A percentile compares a stretch with the other conserved stretches of the same genome.
These are phyloP conservation scores for Dendrobium huoshanense DNA, from an alignment of 106 monocot species.

Conservation along the genomic window DNA sequence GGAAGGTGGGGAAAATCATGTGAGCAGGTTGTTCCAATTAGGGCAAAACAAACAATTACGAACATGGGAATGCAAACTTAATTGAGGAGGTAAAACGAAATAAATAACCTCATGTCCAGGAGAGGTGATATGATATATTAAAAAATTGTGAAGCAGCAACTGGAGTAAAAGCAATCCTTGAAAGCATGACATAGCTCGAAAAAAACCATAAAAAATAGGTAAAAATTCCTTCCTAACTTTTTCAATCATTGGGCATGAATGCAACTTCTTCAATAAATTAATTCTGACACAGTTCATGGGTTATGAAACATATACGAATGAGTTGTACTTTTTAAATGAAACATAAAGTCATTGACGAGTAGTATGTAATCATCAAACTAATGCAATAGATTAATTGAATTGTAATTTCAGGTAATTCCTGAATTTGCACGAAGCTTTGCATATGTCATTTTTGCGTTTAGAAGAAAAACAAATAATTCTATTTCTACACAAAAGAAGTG, in stretches of 20 bases:
- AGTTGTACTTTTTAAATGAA: too few relatives aligned
- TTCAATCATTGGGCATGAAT: too few relatives aligned
- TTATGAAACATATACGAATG: too few relatives aligned
- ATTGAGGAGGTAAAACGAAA: conserved; percentile 9
- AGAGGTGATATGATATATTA: conserved; percentile 80
- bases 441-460: too few relatives aligned
- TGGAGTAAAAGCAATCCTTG: conserved; percentile 78
- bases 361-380: too few relatives aligned
- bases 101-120: conserved; percentile 85
- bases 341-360: too few relatives aligned
- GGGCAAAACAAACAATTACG: not conserved
- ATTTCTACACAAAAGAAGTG: not conserved
- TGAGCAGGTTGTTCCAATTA: not conserved
- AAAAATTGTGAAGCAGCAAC: conserved; percentile 77
- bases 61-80: not conserved
- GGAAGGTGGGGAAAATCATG: conserved; percentile 18
- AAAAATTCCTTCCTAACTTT: not conserved
- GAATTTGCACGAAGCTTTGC: too few relatives aligned
- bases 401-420: too few relatives aligned
- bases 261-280: not conserved
- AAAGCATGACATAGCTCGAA: conserved; percentile 74
- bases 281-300: not conserved
- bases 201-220: not conserved
- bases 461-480: not conserved
- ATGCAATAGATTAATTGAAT: too few relatives aligned